These are phyloP conservation scores for barrel medic (Medicago truncatula) DNA, from an alignment of 306 rosid genomes.

Conservation along the genomic window MtrunA17r5.0-ANR NC_053045.1:40213001-40213500, in stretches of 20 bases:
- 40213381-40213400: slow-evolving; percentile 59
- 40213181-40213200: not conserved
- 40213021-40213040: slow-evolving; percentile 86
- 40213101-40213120: not conserved
- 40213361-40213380: too few species aligned
- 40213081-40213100: slow-evolving; percentile 2
- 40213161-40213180: slow-evolving; percentile 4
- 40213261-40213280: too few species aligned
- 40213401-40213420: slow-evolving; percentile 94
- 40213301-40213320: too few species aligned
- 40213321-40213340: too few species aligned
- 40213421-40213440: slow-evolving; percentile 93
- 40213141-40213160: not conserved
- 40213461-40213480: slow-evolving; percentile 83
- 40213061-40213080: slow-evolving; percentile 43
- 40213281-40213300: too few species aligned
- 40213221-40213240: too few species aligned
- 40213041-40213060: slow-evolving; percentile 76
- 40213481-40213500: slow-evolving; percentile 86
- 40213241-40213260: too few species aligned
- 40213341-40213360: too few species aligned
- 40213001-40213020: slow-evolving; percentile 93
- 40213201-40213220: too few species aligned
- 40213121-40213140: not conserved
- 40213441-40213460: slow-evolving; percentile 98